Evolutionary conservation across 305 asterid species (phyloP).

Genomic region (Vinca major): DNA sequence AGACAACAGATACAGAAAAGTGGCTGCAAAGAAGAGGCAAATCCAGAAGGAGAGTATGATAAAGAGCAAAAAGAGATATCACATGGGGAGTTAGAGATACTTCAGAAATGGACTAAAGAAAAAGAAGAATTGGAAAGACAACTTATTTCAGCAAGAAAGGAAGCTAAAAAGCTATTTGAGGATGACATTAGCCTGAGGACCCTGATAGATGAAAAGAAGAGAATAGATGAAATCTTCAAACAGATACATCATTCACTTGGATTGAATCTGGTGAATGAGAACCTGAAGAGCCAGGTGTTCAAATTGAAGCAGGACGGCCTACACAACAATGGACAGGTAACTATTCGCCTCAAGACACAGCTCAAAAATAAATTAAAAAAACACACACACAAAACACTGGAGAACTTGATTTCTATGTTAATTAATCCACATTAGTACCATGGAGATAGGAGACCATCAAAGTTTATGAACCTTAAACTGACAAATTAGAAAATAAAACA

Average conservation of each 20-base stretch:
- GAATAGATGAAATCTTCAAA: conserved; percentile 48
- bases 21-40: conserved; percentile 1
- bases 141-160: conserved; percentile 42
- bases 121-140: conserved; percentile 44
- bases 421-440: neutral
- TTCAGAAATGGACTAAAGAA: conserved; percentile 36
- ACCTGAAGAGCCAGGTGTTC: conserved; percentile 47
- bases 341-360: neutral
- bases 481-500: neutral
- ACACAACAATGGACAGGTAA: conserved; percentile 48
- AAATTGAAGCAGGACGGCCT: conserved; percentile 23
- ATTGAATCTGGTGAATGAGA: conserved; percentile 53
- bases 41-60: conserved; percentile 10
- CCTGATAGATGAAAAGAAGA: conserved; percentile 50
- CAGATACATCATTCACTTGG: conserved; percentile 34
- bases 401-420: neutral
- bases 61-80: conserved; percentile 20
- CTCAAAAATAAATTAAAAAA: neutral
- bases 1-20: conserved; percentile 4
- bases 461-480: neutral
- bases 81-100: conserved; percentile 28
- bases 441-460: neutral
- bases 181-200: conserved; percentile 48
- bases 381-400: neutral
- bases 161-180: conserved; percentile 40